Base-by-base conservation (phyloP, 371 early-diverging fungal species). In the Actinomucor elegans region DNA sequence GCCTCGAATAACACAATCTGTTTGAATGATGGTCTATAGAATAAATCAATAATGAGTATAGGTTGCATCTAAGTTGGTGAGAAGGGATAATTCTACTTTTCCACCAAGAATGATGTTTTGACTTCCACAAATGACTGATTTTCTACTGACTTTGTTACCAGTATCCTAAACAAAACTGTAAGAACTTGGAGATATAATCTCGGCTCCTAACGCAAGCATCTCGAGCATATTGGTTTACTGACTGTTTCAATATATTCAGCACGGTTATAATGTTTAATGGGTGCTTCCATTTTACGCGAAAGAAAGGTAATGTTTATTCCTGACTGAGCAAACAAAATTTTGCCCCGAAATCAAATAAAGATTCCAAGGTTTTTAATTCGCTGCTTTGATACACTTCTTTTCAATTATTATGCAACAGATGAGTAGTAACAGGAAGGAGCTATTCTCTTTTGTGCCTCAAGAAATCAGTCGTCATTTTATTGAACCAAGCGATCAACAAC, bases 41-140 rank as follows among this genome's bases (percentile, higher is more conserved):
- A n/a, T n/a, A n/a, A n/a, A n/a, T n/a, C n/a, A n/a, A n/a, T n/a
- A n/a, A n/a, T n/a, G n/a, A n/a, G n/a, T n/a, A n/a, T n/a, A n/a
- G n/a, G n/a, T n/a, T n/a, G n/a, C n/a, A n/a, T n/a, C n/a, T n/a
- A n/a, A n/a, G n/a, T n/a, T n/a, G n/a, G n/a, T n/a, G n/a, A n/a
- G n/a, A n/a, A n/a, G n/a, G n/a, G n/a, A n/a, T n/a, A n/a, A n/a
- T n/a, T n/a, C n/a, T n/a, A n/a, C 91, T 84, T 92, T 94, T 60
- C 96, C 96, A 26, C 94, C 94, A 14, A 97, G 84, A 37, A 95
- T 90, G 54, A 97, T 97, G 75, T 97, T 96, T 64, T 96, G 93
- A 67, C 90, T 87, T 21, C 94, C 94, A 64, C 88, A 90, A 59
- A 97, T 96, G 51, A 88, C 83, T 12, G 93, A 89, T 68, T 89